Evolutionary conservation across 106 monocot species (phyloP), one percentile per base, ranked within the genome.

Genomic region (Dendrobium chrysotoxum): DNA sequence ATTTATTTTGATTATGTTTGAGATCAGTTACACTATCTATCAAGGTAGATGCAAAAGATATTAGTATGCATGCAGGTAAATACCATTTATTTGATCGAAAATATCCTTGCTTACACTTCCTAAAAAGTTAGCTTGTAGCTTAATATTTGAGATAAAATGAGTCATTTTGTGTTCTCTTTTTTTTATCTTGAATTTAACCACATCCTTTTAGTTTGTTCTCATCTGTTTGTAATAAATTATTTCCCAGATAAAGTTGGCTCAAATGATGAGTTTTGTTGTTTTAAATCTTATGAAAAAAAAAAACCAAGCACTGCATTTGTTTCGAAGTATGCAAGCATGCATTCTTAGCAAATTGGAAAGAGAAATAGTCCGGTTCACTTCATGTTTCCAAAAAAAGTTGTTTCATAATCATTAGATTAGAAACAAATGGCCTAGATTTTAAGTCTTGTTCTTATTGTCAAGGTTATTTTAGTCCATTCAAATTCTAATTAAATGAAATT

Each of bases 71-170:
- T 68, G 68, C 13, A 68, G 28, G 28, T 11, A 30, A 68, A 28
- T 68, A 68, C 30, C 70, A 15, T 70, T 70, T 65, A 65, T 65
- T 70, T 35, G 70, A 70, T 70, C 3, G 21, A 70, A 70, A 70
- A 28, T 7, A 35, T 35, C 17, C 15, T 70, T 35, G 16, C 15
- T 3, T 3, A 50, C 11, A 50, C 13, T 50, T 54, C 26, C 23
- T 50, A 61, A 23, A 17, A 61, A 23, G 6, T 65, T 65, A 5
- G n/a, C 26, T 70, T 6, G 70, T 3, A 70, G 31, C 70, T 70
- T 70, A 70, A 70, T 70, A 35, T 35, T 31, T 70, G 35, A 70
- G 23, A 35, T 70, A 70, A 70, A 28, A 28, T 23, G 25, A 31
- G 35, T 70, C 15, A 15, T 70, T 35, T 8, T 15, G 7, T 65